A percentile compares a stretch with the other conserved stretches of the same genome.
Conservation (phyloP, 2,329 filamentous ascomycete genomes). For the Penicillium decumbens region DNA sequence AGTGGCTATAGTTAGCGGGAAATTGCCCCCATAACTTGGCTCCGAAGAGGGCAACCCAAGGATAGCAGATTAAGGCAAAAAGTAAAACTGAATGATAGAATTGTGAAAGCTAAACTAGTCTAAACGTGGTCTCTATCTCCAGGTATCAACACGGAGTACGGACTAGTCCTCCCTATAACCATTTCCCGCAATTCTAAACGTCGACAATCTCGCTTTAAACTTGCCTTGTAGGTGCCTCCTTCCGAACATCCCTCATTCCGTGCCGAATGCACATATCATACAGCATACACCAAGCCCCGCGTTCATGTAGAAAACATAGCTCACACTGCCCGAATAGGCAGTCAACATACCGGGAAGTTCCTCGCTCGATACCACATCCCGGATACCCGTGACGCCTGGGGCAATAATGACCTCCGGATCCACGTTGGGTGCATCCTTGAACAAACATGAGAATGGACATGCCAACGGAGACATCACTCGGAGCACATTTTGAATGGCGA, state of each 20-base stretch:
- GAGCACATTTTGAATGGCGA: slow-evolving; percentile 41
- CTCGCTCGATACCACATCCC: slow-evolving; percentile 29
- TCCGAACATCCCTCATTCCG: slow-evolving; percentile 28
- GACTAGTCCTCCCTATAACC: neutral
- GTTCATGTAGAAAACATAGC: slow-evolving; percentile 25
- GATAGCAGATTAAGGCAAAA: neutral
- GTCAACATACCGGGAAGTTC: slow-evolving; percentile 29
- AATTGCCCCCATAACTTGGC: neutral
- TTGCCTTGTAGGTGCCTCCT: slow-evolving; percentile 8
- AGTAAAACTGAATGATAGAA: neutral
- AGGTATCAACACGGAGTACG: neutral
- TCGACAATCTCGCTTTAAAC: neutral
- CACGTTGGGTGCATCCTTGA: slow-evolving; percentile 36
- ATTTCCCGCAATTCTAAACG: neutral
- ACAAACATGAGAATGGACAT: slow-evolving; percentile 41
- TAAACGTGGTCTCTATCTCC: neutral
- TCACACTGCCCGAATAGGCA: slow-evolving; percentile 30
- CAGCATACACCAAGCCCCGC: slow-evolving; percentile 14
- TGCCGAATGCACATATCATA: slow-evolving; percentile 20
- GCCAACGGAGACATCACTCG: slow-evolving; percentile 37
- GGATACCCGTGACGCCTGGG: slow-evolving; percentile 45
- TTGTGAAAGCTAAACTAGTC: neutral
- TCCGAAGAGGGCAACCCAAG: neutral
- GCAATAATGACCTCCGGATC: slow-evolving; percentile 34
- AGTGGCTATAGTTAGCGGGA: neutral